Evolutionary conservation across 1,284 basidiomycete species (phyloP), one percentile per base, ranked within the genome.

Genomic region (Irpex lacteus): DNA sequence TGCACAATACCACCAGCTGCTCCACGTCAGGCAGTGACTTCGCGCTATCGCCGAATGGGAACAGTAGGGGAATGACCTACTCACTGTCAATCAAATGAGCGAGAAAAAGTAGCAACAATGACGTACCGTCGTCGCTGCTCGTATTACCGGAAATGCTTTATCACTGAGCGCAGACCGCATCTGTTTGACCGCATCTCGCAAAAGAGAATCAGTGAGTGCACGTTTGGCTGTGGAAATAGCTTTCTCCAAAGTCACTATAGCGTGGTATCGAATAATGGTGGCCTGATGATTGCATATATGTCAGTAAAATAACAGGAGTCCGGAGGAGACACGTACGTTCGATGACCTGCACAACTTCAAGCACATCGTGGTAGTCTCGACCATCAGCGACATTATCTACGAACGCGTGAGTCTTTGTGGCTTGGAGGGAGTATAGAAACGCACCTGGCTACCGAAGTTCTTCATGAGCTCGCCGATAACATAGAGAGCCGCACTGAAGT

Each of bases 381-480:
- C 85, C 87, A 96, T 92, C 70, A 95, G 90, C 0, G 95, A 97
- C 96, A 98, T 98, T 74, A 96, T 90, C 91, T 98, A 69, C 9
- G 19, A 26, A 19, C 47, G 34, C 40, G 61, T 67, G 5, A 66
- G 63, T 15, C 15, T 50, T 26, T 67, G 32, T n/a, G 9, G 18
- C 7, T 32, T 21, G 54, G 44, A 19, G 52, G 21, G 61, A 37
- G 13, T 26, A 11, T n/a, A 61, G 49, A 9, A 38, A 57, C 59
- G 18, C 73, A 92, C 94, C 78, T 96, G 92, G 4, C 88, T 83
- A 3, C 97, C 96, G 70, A 91, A 91, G 7, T 82, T 81, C 53
- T 81, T 85, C 89, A 98, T 97, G 11, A 98, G 79, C 73, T 97
- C 94, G 11, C 95, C 96, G 34, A 96, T 84, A 65, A 89, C 90